Conservation (phyloP, 1,284 basidiomycete genomes). For the Tausonia pullulans region DNA sequence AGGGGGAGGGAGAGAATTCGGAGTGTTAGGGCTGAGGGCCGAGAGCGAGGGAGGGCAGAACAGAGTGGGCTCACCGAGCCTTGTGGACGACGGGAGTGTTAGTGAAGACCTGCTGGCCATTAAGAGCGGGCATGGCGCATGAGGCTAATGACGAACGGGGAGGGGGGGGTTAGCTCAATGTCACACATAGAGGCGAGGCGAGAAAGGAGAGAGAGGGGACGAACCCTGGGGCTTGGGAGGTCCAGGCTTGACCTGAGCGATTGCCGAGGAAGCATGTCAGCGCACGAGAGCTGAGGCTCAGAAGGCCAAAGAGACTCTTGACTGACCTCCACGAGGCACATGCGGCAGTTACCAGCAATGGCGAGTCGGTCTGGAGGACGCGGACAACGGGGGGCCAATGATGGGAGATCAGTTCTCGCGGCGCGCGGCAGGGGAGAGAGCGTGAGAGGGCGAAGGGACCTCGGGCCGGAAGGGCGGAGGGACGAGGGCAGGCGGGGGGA, state of each 20-base stretch:
- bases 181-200: conserved; percentile 40
- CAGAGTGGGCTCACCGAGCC: conserved; percentile 51
- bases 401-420: not conserved
- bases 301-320: not conserved
- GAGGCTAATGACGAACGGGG: conserved; percentile 24
- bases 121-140: conserved; percentile 95
- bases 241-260: conserved; percentile 19
- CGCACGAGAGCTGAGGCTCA: not conserved
- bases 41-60: not conserved
- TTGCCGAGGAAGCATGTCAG: not conserved
- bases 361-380: conserved; percentile 45
- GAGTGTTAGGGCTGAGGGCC: not conserved
- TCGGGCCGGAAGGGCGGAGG: no score
- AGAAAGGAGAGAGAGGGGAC: not conserved
- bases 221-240: conserved; percentile 23
- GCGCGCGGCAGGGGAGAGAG: not conserved
- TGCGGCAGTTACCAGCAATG: conserved; percentile 91
- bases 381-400: conserved; percentile 4
- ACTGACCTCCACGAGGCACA: conserved; percentile 90
- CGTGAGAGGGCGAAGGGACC: not conserved
- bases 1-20: not conserved
- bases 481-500: no score
- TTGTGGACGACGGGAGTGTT: conserved; percentile 92
- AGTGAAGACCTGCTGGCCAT: conserved; percentile 89
- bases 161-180: conserved; percentile 84